Percentiles rank a stretch among this genome's conserved stretches.
phyloP scores from a whole-genome alignment of 257 asterid species.

The Solanum infundibuliforme region DNA sequence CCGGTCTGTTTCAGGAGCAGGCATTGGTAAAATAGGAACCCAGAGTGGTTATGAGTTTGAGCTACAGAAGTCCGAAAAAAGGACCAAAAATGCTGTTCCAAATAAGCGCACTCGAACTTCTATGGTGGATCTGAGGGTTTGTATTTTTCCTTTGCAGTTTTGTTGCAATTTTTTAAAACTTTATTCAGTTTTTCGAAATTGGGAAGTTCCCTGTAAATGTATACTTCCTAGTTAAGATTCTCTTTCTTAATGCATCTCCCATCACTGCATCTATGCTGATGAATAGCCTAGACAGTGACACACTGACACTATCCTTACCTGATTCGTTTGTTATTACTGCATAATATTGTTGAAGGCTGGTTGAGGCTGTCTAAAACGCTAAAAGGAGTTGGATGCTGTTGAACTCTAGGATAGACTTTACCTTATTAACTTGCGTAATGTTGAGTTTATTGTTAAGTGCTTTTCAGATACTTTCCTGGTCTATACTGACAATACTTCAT shows the following conservation, averaged over 20 bases:
- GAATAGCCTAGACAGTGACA: neutral
- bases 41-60: conserved; percentile 69
- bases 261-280: neutral
- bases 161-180: neutral
- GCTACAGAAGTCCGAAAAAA: conserved; percentile 62
- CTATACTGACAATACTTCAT: neutral
- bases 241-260: neutral
- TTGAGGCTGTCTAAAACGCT: neutral
- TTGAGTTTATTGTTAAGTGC: neutral
- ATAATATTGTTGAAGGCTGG: neutral
- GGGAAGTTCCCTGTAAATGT: neutral
- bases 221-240: neutral
- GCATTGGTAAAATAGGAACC: conserved; percentile 46
- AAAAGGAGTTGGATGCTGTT: neutral
- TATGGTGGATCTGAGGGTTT: conserved; percentile 63
- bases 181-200: neutral
- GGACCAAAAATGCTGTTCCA: conserved; percentile 52
- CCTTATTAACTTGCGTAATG: neutral
- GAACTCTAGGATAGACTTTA: neutral
- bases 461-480: neutral
- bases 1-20: conserved; percentile 46
- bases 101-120: conserved; percentile 93
- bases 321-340: neutral
- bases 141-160: conserved; percentile 10
- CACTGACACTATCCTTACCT: neutral